These are phyloP conservation scores for Gossypium turneri DNA, from an alignment of 345 rosid genomes.

Conservation along the genomic window DNA sequence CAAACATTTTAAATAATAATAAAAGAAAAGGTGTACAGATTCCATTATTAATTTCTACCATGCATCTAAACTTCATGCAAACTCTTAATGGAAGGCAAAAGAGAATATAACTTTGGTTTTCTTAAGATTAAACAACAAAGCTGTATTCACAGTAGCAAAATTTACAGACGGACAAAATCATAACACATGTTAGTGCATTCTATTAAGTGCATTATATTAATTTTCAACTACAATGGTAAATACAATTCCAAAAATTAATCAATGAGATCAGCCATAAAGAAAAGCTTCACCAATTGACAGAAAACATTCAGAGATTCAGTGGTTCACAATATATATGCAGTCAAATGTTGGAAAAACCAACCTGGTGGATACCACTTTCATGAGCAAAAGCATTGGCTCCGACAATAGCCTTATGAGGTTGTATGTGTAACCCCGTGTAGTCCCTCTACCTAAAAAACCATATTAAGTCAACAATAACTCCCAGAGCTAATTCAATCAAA, in stretches of 20 bases:
- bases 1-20: not conserved
- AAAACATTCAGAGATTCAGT: not conserved
- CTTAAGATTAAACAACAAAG: not conserved
- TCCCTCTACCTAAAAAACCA: conserved; percentile 81
- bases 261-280: not conserved
- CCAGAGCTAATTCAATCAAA: not conserved
- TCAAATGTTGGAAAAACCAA: conserved; percentile 22
- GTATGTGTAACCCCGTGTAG: conserved; percentile 74
- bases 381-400: conserved; percentile 97
- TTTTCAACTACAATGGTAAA: not conserved
- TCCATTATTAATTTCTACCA: not conserved
- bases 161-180: not conserved
- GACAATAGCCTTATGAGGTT: conserved; percentile 96
- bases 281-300: not conserved
- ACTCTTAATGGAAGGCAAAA: not conserved
- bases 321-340: not conserved
- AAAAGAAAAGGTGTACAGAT: not conserved
- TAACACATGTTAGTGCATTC: not conserved
- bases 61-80: not conserved
- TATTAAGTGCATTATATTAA: not conserved
- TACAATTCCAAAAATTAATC: not conserved
- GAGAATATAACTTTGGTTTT: not conserved
- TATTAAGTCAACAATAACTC: not conserved
- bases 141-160: not conserved
- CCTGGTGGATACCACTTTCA: conserved; percentile 98